Evolutionary conservation across 2,329 filamentous ascomycete species (phyloP).

Genomic region (Teratosphaeria zuluensis): DNA sequence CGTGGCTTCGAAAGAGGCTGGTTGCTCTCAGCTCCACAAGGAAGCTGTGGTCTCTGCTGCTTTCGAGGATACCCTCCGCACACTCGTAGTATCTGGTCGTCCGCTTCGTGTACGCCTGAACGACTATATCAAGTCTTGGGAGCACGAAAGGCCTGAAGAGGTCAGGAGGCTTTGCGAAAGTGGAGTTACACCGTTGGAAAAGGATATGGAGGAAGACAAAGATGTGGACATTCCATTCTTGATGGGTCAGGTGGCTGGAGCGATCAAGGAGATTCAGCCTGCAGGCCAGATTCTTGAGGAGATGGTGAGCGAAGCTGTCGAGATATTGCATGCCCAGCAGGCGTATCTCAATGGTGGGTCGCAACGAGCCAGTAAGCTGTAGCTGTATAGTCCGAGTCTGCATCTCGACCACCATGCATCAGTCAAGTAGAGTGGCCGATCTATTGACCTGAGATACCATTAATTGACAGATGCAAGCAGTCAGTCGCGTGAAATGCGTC

Average conservation of each 20-base stretch:
- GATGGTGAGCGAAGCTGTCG: slow-evolving; percentile 71
- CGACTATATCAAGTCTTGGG: slow-evolving; percentile 75
- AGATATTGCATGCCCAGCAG: slow-evolving; percentile 53
- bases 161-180: slow-evolving; percentile 65
- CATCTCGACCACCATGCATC: background rate
- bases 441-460: too few species aligned
- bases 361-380: slow-evolving; percentile 35
- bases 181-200: slow-evolving; percentile 70
- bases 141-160: slow-evolving; percentile 56
- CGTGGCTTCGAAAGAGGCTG: slow-evolving; percentile 72
- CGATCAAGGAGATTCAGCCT: slow-evolving; percentile 67
- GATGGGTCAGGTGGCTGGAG: slow-evolving; percentile 87
- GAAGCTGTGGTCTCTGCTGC: slow-evolving; percentile 68
- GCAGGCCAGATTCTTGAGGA: slow-evolving; percentile 78
- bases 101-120: slow-evolving; percentile 75
- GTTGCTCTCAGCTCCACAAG: slow-evolving; percentile 74
- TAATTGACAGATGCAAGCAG: too few species aligned
- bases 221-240: slow-evolving; percentile 80
- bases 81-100: slow-evolving; percentile 71
- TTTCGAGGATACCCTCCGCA: slow-evolving; percentile 72
- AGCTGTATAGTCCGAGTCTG: slow-evolving; percentile 2
- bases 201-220: slow-evolving; percentile 72
- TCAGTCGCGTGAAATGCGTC: too few species aligned
- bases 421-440: too few species aligned
- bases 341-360: slow-evolving; percentile 43